Percentiles rank a stretch among this genome's conserved stretches.
Conservation (phyloP, 2,329 filamentous ascomycete species). For the Colletotrichum liriopes region DNA sequence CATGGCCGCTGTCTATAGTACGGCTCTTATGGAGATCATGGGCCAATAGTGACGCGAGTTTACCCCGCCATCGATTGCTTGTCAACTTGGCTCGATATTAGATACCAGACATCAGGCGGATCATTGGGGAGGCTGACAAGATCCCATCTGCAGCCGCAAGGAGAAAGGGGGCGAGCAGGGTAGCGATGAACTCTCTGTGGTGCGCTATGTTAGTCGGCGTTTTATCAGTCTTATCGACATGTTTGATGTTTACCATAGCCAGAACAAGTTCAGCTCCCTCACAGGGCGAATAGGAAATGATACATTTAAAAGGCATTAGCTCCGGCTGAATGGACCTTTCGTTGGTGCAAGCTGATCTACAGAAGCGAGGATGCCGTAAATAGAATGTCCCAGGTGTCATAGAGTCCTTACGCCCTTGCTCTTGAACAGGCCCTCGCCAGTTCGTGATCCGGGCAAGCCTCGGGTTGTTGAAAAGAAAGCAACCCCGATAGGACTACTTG, state of each 20-base stretch:
- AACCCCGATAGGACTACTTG: slow-evolving; percentile 13
- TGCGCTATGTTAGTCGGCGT: slow-evolving; percentile 36
- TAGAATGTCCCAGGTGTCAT: slow-evolving; percentile 12
- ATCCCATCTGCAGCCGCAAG: slow-evolving; percentile 36
- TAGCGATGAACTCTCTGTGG: slow-evolving; percentile 35
- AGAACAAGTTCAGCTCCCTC: slow-evolving; percentile 6
- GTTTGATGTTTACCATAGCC: slow-evolving; percentile 46
- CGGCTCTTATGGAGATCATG: slow-evolving; percentile 55
- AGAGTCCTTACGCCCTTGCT: slow-evolving; percentile 14
- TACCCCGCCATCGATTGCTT: slow-evolving; percentile 43
- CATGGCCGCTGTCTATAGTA: slow-evolving; percentile 55
- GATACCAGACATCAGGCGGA: slow-evolving; percentile 23
- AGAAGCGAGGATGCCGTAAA: slow-evolving; percentile 12
- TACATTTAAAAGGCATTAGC: slow-evolving; percentile 12
- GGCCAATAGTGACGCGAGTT: slow-evolving; percentile 51
- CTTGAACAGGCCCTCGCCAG: slow-evolving; percentile 15
- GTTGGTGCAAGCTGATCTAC: slow-evolving; percentile 3
- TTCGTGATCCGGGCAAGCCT: slow-evolving; percentile 22
- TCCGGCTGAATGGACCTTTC: slow-evolving; percentile 5
- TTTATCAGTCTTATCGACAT: slow-evolving; percentile 42
- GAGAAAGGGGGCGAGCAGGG: slow-evolving; percentile 29
- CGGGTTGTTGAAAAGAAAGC: slow-evolving; percentile 16
- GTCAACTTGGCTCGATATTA: slow-evolving; percentile 36
- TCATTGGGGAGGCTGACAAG: slow-evolving; percentile 40
- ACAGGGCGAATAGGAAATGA: slow-evolving; percentile 27